Evolutionary conservation across 768 basidiomycete species (phyloP).

Genomic region (Leucocoprinus sp.): DNA sequence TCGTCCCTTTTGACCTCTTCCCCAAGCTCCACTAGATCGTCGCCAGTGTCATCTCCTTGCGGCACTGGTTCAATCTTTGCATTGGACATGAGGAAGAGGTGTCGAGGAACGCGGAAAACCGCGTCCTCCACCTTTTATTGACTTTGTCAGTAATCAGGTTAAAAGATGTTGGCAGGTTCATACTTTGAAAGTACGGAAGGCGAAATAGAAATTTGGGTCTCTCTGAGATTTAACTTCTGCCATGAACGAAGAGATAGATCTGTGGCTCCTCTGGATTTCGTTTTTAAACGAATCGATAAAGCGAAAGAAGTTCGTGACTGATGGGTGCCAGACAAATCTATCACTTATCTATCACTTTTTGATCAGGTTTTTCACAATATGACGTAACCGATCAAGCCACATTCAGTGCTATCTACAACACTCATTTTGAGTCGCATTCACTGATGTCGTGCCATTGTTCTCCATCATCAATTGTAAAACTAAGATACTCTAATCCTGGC

Average conservation of each 20-base stretch:
- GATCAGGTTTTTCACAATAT: too few relatives aligned
- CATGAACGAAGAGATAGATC: background rate
- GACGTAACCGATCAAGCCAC: too few relatives aligned
- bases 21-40: slow-evolving; percentile 6
- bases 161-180: background rate
- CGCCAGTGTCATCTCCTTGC: slow-evolving; percentile 3
- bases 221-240: background rate
- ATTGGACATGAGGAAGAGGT: slow-evolving; percentile 6
- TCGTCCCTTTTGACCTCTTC: slow-evolving; percentile 7
- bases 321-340: background rate
- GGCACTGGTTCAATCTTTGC: slow-evolving; percentile 7
- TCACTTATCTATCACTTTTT: too few relatives aligned
- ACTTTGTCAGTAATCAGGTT: background rate
- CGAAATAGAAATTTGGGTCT: slow-evolving; percentile 7
- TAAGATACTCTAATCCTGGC: too few relatives aligned
- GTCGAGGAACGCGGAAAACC: slow-evolving; percentile 7
- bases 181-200: slow-evolving; percentile 10
- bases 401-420: too few relatives aligned
- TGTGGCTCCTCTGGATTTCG: background rate
- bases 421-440: too few relatives aligned
- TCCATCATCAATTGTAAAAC: too few relatives aligned
- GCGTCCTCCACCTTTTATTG: slow-evolving; percentile 6
- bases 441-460: too few relatives aligned
- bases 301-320: background rate
- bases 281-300: background rate